A percentile compares a stretch with the other conserved stretches of the same genome.
phyloP scores from a whole-genome alignment of 2,329 filamentous ascomycete species.

The Fusarium sp. region DNA sequence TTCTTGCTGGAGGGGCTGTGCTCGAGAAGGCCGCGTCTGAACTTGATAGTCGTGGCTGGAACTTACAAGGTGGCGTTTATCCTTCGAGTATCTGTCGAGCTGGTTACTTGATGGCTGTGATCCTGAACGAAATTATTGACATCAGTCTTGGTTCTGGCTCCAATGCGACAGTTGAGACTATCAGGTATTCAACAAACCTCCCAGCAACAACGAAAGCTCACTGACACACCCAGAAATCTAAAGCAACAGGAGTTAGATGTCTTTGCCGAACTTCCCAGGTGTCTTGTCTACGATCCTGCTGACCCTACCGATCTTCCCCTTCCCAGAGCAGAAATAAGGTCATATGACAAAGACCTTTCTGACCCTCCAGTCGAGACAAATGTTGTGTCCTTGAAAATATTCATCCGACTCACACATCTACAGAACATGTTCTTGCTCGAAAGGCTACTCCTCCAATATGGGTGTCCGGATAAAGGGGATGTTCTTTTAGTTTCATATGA shows the following conservation, averaged over 20 bases:
- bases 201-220: rapidly evolving
- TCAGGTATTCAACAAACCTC: not conserved
- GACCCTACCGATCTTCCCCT: not conserved
- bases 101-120: not conserved
- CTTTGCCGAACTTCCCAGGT: not conserved
- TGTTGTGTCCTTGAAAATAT: not conserved
- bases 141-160: not conserved
- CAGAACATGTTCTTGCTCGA: constrained; percentile 18
- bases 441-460: not conserved
- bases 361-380: not conserved
- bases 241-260: not conserved
- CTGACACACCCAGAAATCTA: not conserved
- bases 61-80: not conserved
- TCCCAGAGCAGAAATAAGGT: rapidly evolving
- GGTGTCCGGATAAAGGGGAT: not conserved
- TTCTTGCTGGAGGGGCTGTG: not conserved
- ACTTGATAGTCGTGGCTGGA: not conserved
- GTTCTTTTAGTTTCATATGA: constrained; percentile 11
- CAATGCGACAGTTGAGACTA: not conserved
- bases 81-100: not conserved
- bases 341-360: not conserved
- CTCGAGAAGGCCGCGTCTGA: not conserved
- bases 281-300: not conserved
- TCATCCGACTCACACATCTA: not conserved
- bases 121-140: not conserved